Conservation (phyloP, 306 rosid species). For the Castanospermum australe region DNA sequence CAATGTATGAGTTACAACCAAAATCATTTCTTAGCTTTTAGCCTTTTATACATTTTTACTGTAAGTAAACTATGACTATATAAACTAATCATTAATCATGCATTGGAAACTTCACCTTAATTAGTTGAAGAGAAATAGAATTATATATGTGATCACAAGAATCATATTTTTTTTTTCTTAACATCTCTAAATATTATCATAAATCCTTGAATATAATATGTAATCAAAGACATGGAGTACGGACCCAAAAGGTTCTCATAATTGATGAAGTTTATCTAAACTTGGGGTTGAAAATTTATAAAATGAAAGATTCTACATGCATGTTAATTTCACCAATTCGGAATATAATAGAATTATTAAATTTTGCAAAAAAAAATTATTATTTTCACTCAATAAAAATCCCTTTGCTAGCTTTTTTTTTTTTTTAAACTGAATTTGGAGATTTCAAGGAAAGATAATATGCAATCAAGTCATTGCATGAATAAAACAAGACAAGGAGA, state of each 20-base stretch:
- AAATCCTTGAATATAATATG: not conserved
- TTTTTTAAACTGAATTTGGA: not conserved
- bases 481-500: not conserved
- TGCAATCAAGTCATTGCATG: not conserved
- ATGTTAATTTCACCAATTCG: not conserved
- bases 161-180: not conserved
- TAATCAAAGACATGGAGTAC: not conserved
- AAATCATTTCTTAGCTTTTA: not conserved
- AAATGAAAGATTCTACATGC: not conserved
- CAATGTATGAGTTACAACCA: not conserved
- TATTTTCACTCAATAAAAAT: not conserved
- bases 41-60: no score
- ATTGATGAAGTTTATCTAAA: not conserved
- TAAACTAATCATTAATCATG: not conserved
- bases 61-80: no score
- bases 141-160: not conserved
- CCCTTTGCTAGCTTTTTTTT: not conserved
- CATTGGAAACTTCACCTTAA: not conserved
- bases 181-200: not conserved
- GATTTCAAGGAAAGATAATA: not conserved
- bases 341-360: not conserved
- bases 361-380: not conserved
- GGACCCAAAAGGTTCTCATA: not conserved
- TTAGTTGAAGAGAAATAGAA: not conserved
- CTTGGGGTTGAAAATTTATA: not conserved